Conservation (phyloP, 306 rosid genomes). For the Erythrophleum fordii region DNA sequence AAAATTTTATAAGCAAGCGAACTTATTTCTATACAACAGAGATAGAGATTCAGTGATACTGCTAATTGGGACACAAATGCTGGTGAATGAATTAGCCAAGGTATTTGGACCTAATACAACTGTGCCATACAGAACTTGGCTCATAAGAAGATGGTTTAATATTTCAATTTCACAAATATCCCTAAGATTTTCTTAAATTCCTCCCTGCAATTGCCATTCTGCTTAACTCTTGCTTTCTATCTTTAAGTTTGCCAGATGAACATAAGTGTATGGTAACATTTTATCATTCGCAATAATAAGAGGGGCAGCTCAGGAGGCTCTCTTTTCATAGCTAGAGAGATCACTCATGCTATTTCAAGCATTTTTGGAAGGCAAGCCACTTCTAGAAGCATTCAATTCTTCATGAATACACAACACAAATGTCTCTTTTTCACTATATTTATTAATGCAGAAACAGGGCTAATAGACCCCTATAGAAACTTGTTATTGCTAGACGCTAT, state of each 20-base stretch:
- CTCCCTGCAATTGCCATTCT: background rate
- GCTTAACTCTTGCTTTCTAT: background rate
- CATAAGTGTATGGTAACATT: conserved; percentile 51
- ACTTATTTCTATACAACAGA: conserved; percentile 36
- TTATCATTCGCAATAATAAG: conserved; percentile 54
- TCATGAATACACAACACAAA: background rate
- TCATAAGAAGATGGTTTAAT: conserved; percentile 51
- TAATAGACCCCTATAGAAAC: background rate
- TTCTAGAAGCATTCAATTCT: too few species aligned
- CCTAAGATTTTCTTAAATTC: background rate
- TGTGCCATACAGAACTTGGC: conserved; percentile 57
- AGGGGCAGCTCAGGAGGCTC: conserved; percentile 55
- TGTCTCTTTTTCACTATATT: too few species aligned
- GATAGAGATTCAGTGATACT: conserved; percentile 56
- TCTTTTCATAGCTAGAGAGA: conserved; percentile 53
- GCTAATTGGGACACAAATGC: conserved; percentile 43
- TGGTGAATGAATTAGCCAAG: conserved; percentile 48
- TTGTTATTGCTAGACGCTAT: background rate
- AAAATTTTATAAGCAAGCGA: background rate
- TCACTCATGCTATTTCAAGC: conserved; percentile 45
- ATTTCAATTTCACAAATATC: background rate
- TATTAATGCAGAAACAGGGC: background rate
- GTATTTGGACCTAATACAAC: conserved; percentile 42
- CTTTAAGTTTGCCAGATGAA: conserved; percentile 54
- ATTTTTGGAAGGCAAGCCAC: conserved; percentile 50